Evolutionary conservation across 78 protist species (phyloP).

Genomic region (Dictyostelium capitatum): DNA sequence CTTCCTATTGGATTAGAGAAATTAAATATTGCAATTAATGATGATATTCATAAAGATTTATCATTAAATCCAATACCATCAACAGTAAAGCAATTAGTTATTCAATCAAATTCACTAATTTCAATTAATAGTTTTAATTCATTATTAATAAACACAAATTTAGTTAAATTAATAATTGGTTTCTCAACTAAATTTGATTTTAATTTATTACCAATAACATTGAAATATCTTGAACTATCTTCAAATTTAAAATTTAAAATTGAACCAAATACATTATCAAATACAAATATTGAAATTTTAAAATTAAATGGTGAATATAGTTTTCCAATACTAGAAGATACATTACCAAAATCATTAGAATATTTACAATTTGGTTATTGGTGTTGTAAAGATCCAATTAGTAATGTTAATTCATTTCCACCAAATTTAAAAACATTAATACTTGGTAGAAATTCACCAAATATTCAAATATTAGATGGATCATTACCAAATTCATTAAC

Average conservation of each 20-base stretch:
- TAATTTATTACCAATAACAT: background rate
- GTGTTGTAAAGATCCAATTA: background rate
- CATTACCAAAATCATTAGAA: background rate
- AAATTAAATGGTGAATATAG: background rate
- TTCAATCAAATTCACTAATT: background rate
- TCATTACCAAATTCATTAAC: too few species aligned
- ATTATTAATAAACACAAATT: background rate
- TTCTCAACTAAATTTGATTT: background rate
- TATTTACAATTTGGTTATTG: background rate
- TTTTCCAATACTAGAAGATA: background rate
- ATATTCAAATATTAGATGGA: too few species aligned
- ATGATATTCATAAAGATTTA: background rate
- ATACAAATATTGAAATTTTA: background rate
- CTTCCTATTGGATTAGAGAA: background rate
- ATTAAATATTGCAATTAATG: background rate
- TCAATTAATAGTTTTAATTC: too few species aligned
- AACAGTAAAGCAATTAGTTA: background rate
- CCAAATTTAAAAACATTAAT: background rate
- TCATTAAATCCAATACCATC: background rate
- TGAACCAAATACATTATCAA: background rate
- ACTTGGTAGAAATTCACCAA: background rate
- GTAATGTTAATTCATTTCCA: background rate
- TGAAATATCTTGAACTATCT: too few species aligned
- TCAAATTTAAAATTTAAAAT: too few species aligned
- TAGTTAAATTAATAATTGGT: background rate